Evolutionary conservation across 2,329 filamentous ascomycete genomes (phyloP).

Genomic region (Fusarium sambucinum): DNA sequence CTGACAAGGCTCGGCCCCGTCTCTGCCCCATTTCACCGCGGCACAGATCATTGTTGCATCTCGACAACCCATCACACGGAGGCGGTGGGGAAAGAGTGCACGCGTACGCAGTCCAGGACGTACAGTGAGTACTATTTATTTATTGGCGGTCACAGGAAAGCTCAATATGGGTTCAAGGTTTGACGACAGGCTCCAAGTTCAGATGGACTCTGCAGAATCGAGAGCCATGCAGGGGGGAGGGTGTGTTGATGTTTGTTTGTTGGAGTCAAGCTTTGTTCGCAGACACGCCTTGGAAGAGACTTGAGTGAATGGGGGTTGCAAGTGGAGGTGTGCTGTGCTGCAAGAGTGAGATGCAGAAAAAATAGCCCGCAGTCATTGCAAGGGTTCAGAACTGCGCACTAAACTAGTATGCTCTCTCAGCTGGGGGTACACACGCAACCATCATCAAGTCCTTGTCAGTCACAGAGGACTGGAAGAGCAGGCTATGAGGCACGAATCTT

Average conservation of each 20-base stretch:
- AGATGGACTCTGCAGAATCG: slow-evolving; percentile 35
- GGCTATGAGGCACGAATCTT: neutral
- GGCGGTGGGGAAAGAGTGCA: slow-evolving; percentile 36
- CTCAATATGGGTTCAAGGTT: slow-evolving; percentile 11
- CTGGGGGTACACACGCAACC: slow-evolving; percentile 1
- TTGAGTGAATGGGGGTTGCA: slow-evolving; percentile 10
- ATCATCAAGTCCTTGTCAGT: neutral
- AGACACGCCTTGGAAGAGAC: slow-evolving; percentile 9
- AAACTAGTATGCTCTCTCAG: slow-evolving; percentile 1
- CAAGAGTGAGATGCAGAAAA: slow-evolving; percentile 41
- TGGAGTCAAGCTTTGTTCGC: slow-evolving; percentile 24
- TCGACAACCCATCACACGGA: slow-evolving; percentile 42
- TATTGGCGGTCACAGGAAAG: neutral
- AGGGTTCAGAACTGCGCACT: slow-evolving; percentile 9
- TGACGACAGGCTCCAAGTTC: slow-evolving; percentile 19
- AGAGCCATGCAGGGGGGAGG: slow-evolving; percentile 20
- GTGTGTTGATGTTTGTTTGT: slow-evolving; percentile 6
- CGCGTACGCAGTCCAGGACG: slow-evolving; percentile 10
- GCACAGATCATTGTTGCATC: slow-evolving; percentile 46
- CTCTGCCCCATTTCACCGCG: slow-evolving; percentile 35
- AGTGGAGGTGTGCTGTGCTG: slow-evolving; percentile 29
- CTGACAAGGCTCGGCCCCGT: slow-evolving; percentile 35
- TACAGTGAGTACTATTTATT: slow-evolving; percentile 12
- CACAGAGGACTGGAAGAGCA: neutral
- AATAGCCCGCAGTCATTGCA: slow-evolving; percentile 20